Conservation (phyloP, 2,329 filamentous ascomycete genomes). For the Colletotrichum lini region DNA sequence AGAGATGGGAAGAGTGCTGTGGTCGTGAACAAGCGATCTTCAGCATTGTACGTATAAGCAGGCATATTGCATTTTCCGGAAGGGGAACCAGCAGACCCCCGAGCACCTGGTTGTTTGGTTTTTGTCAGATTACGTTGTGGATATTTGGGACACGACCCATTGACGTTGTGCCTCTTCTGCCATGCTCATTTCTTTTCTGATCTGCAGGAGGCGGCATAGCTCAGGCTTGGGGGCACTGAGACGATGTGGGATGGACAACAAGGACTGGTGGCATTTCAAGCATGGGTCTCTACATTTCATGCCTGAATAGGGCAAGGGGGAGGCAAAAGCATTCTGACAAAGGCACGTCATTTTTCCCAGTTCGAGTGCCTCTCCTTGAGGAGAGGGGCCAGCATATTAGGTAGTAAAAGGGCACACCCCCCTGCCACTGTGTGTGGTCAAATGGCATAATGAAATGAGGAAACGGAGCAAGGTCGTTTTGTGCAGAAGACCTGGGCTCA, state of each 20-base stretch:
- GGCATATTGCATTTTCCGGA: conserved; percentile 37
- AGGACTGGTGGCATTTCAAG: conserved; percentile 3
- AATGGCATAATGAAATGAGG: conserved; percentile 1
- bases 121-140: conserved; percentile 33
- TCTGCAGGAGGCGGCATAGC: background rate
- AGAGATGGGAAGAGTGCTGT: background rate
- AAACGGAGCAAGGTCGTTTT: background rate
- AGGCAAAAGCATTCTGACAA: background rate
- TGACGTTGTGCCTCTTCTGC: conserved; percentile 4
- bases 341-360: background rate
- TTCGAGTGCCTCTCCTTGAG: background rate
- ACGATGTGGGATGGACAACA: background rate
- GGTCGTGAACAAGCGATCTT: conserved; percentile 16
- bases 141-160: conserved; percentile 16
- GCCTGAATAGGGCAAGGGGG: background rate
- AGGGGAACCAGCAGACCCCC: conserved; percentile 38
- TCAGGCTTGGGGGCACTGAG: background rate
- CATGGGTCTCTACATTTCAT: conserved; percentile 1
- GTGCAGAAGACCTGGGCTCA: background rate
- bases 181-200: background rate
- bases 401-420: background rate
- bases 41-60: conserved; percentile 40
- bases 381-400: background rate
- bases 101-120: conserved; percentile 17
- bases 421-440: background rate